These are phyloP conservation scores for Auricularia sp. DNA, from an alignment of 768 basidiomycete species.

Conservation along the genomic window DNA sequence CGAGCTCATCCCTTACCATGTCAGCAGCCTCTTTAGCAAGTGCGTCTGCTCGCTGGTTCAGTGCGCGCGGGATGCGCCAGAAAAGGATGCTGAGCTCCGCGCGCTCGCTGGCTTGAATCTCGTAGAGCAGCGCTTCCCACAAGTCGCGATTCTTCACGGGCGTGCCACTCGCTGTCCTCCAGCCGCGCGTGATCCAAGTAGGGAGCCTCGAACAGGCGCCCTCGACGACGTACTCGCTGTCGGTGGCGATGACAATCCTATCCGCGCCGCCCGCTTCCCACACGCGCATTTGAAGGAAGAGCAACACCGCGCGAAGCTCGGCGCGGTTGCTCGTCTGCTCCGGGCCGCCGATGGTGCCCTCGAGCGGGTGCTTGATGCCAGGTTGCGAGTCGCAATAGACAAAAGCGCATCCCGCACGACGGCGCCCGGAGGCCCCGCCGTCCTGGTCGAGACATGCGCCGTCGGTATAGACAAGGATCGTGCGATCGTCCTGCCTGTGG, in stretches of 20 bases:
- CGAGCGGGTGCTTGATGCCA: background rate
- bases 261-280: slow-evolving; percentile 22
- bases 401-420: slow-evolving; percentile 4
- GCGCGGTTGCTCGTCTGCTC: slow-evolving; percentile 24
- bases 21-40: slow-evolving; percentile 11
- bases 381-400: background rate
- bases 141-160: slow-evolving; percentile 17
- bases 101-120: slow-evolving; percentile 11
- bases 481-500: background rate
- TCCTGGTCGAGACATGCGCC: slow-evolving; percentile 2
- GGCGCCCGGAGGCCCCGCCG: background rate
- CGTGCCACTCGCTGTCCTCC: slow-evolving; percentile 14
- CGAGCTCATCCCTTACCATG: background rate
- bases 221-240: slow-evolving; percentile 22
- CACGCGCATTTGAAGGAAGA: slow-evolving; percentile 13
- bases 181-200: slow-evolving; percentile 15
- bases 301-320: slow-evolving; percentile 24
- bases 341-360: slow-evolving; percentile 11
- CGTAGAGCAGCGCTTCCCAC: slow-evolving; percentile 15
- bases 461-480: slow-evolving; percentile 7
- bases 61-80: slow-evolving; percentile 14
- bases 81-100: slow-evolving; percentile 14
- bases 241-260: slow-evolving; percentile 22
- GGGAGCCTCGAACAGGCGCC: slow-evolving; percentile 16
- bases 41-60: slow-evolving; percentile 13